Evolutionary conservation across 345 rosid genomes (phyloP).

Genomic region (Eucalyptus grandis): DNA sequence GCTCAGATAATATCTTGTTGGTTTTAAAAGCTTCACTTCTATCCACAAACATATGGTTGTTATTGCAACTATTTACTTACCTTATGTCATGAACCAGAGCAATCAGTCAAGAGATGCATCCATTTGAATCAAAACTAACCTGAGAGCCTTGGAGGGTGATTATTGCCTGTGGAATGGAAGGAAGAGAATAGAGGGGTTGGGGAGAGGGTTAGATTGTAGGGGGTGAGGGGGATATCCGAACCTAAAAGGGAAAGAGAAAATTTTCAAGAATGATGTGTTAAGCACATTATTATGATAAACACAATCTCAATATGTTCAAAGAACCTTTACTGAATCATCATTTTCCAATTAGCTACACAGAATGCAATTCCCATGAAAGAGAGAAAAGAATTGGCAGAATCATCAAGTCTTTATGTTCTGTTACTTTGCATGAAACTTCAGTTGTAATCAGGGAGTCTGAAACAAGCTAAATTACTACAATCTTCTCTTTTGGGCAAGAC

Average conservation of each 20-base stretch:
- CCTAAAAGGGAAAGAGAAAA: not conserved
- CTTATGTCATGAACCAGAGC: not conserved
- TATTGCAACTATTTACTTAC: not conserved
- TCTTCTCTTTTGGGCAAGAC: not conserved
- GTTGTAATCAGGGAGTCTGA: not conserved
- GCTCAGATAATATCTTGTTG: not conserved
- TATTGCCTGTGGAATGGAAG: not conserved
- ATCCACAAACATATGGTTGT: not conserved
- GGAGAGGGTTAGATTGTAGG: not conserved
- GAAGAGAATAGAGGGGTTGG: not conserved
- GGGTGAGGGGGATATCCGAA: not conserved
- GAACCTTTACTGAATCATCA: not conserved
- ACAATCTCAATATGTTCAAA: not conserved
- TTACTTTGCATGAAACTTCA: not conserved
- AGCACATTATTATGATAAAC: not conserved
- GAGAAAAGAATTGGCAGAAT: not conserved
- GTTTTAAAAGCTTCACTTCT: not conserved
- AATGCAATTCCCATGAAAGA: not conserved
- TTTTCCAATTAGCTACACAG: not conserved
- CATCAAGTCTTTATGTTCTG: not conserved
- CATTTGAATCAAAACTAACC: not conserved
- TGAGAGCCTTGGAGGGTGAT: not conserved
- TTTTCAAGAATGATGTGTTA: not conserved
- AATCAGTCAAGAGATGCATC: not conserved
- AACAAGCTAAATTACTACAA: not conserved